phyloP scores from a whole-genome alignment of 2,329 filamentous ascomycete species.

The Ophiostoma montium region DNA sequence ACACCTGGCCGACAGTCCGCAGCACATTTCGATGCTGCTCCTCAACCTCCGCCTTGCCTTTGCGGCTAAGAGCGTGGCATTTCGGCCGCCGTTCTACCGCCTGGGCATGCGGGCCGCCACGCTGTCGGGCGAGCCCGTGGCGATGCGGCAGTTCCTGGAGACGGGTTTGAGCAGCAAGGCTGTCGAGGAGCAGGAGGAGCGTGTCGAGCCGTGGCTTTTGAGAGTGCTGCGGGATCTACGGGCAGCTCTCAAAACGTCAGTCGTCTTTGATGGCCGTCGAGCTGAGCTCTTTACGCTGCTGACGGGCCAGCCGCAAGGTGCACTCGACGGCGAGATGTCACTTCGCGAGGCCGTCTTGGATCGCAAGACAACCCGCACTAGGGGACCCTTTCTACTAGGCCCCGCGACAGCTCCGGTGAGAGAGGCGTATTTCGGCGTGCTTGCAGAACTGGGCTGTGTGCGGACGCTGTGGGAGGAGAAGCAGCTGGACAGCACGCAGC shows the following conservation, averaged over 20 bases:
- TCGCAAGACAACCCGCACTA: no score
- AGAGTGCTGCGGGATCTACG: not conserved
- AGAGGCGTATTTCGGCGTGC: conserved; percentile 4
- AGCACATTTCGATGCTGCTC: conserved; percentile 19
- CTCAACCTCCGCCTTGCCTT: conserved; percentile 22
- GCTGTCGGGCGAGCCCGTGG: not conserved
- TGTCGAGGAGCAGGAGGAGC: no score
- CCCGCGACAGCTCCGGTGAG: not conserved
- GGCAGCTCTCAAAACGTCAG: not conserved
- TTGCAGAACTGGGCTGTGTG: conserved; percentile 14
- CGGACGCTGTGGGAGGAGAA: conserved; percentile 9
- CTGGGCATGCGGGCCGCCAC: conserved; percentile 13
- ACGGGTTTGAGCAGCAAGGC: conserved; percentile 3
- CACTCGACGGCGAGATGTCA: conserved; percentile 1
- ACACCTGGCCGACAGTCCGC: not conserved
- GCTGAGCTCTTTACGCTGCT: conserved; percentile 13
- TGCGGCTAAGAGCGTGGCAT: conserved; percentile 11
- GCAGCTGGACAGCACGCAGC: not conserved
- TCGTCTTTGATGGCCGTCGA: not conserved
- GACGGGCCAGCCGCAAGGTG: conserved; percentile 8
- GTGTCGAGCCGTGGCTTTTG: not conserved
- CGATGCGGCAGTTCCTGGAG: conserved; percentile 12
- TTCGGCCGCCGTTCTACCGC: conserved; percentile 9
- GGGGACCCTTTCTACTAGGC: no score
- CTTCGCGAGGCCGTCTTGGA: conserved; percentile 2